Evolutionary conservation across 2,329 filamentous ascomycete species (phyloP), one percentile per base, ranked within the genome.

Genomic region (Paraphoma sp.): DNA sequence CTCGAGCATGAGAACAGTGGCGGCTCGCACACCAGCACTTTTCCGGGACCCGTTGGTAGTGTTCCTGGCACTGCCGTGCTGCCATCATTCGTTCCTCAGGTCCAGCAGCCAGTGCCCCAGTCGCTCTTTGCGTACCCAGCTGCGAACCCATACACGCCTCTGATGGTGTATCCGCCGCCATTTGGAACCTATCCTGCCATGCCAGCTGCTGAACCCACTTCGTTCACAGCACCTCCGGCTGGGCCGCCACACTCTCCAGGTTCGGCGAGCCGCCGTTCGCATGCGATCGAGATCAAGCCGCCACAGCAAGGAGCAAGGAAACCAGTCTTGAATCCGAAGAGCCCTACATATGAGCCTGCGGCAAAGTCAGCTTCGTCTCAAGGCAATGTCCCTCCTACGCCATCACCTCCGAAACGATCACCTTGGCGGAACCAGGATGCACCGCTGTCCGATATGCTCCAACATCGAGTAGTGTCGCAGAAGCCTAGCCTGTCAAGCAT

Each of bases 241-340:
- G 68, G 60, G n/a, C 38, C 55, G 16, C 53, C 64, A 9, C 67
- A 65, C 16, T 73, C 69, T 33, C 73, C 70, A 16, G 67, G 66
- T n/a, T 73, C 72, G 41, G 65, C 67, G 17, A 71, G 65, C 40
- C 76, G 76, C 48, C 75, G 76, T 16, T 79, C 76, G 14, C 73
- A 75, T 53, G 76, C 76, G 18, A 68, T 79, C 17, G 72, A 76
- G 60, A 79, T 79, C 68, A 78, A 77, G 48, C 69, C 71, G n/a
- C 76, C 75, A 6, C 68, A 60, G 10, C 68, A 68, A 36, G 65
- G 70, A 6, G 54, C 50, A 6, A 74, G 66, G 59, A 69, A 71
- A 53, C 64, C 74, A 11, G 60, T 55, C 17, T 59, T 79, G n/a
- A 71, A 79, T 41, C 76, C 76, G 8, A 75, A 75, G 62, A 78